Evolutionary conservation across 257 asterid genomes (phyloP).

Genomic region (Scutellaria baicalensis): DNA sequence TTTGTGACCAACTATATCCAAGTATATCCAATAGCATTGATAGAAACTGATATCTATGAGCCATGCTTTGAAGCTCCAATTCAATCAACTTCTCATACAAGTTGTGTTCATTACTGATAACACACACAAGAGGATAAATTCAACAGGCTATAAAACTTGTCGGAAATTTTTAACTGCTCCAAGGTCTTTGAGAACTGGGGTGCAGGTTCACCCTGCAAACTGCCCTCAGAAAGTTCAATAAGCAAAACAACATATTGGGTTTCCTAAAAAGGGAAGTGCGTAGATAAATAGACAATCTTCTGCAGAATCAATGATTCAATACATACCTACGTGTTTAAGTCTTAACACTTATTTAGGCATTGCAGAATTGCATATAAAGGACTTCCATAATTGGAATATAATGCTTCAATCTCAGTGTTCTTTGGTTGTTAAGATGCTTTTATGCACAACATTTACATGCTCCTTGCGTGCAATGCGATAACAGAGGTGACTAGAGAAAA

Average conservation of each 20-base stretch:
- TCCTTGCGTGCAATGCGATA: constrained; percentile 37
- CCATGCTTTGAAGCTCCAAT: constrained; percentile 34
- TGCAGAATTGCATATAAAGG: constrained; percentile 39
- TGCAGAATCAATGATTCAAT: not conserved
- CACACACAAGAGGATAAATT: constrained; percentile 39
- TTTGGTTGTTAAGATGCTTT: constrained; percentile 21
- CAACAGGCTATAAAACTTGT: constrained; percentile 64
- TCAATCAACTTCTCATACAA: constrained; percentile 31
- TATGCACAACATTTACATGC: constrained; percentile 20
- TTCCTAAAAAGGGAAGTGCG: constrained; percentile 41
- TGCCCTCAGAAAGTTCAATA: constrained; percentile 67
- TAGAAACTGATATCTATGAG: constrained; percentile 50
- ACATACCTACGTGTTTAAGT: constrained; percentile 53
- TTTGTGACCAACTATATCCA: constrained; percentile 45
- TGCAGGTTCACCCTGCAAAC: constrained; percentile 94
- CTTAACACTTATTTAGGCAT: constrained; percentile 50
- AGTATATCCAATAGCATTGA: constrained; percentile 61
- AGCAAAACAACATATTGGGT: constrained; percentile 38
- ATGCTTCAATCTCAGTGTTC: constrained; percentile 26
- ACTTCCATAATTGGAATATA: constrained; percentile 34
- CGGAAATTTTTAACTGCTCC: constrained; percentile 55
- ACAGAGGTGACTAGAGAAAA: constrained; percentile 52
- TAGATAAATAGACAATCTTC: not conserved
- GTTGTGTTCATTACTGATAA: constrained; percentile 20
- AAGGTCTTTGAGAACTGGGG: constrained; percentile 63